Evolutionary conservation across 225 moss, liverwort and hornwort genomes (phyloP).

Genomic region (Straminergon stramineum): DNA sequence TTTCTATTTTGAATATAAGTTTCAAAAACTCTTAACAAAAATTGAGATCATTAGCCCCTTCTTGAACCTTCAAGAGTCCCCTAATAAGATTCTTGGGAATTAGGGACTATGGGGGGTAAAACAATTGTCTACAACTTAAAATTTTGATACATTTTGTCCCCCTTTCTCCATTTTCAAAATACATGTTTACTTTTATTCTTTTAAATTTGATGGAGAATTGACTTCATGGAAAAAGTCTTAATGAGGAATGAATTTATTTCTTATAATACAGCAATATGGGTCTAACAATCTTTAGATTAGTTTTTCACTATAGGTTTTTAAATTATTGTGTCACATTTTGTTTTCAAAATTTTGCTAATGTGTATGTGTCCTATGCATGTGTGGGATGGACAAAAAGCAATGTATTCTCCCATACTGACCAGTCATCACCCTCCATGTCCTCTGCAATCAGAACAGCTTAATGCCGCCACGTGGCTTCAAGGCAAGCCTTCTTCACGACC

Average conservation of each 20-base stretch:
- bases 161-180: neutral
- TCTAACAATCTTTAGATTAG: neutral
- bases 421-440: neutral
- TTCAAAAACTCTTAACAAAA: no score
- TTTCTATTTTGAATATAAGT: no score
- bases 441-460: neutral
- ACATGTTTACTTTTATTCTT: neutral
- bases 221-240: fast-evolving
- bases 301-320: neutral
- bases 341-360: neutral
- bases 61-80: no score
- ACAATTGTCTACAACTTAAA: neutral
- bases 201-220: neutral
- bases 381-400: neutral
- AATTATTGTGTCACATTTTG: neutral
- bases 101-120: neutral
- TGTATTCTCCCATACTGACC: no score
- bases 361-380: neutral
- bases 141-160: neutral
- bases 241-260: neutral
- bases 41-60: no score
- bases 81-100: no score
- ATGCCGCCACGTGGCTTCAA: neutral
- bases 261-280: neutral
- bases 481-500: neutral